Conservation (phyloP, 305 asterid genomes). For the Solanum hybrid region DNA sequence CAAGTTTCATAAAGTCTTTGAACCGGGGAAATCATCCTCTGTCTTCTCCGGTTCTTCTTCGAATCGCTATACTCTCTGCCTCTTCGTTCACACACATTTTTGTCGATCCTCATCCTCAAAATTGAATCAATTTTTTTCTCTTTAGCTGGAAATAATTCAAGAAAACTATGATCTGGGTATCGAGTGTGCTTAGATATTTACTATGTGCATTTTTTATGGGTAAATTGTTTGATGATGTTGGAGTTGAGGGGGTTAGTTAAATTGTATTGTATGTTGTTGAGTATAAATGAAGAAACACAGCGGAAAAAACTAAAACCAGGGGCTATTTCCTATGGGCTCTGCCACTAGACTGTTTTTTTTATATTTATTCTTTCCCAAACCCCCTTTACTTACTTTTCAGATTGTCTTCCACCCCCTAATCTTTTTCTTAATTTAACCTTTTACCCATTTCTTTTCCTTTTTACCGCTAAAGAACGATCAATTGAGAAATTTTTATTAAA, state of each 20-base stretch:
- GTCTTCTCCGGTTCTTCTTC: conserved; percentile 37
- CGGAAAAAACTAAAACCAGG: conserved; percentile 3
- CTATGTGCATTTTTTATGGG: not conserved
- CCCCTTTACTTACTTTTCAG: not conserved
- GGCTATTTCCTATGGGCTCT: conserved; percentile 9
- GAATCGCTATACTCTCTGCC: conserved; percentile 35
- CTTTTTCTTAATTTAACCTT: not conserved
- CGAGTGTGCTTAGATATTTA: not conserved
- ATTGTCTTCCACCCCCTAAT: not conserved
- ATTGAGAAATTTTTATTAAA: not conserved
- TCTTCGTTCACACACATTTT: conserved; percentile 37
- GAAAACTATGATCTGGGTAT: not conserved
- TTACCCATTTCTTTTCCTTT: not conserved
- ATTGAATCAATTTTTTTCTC: not conserved
- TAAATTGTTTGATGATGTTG: not conserved
- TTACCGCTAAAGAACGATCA: not conserved
- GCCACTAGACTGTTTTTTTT: not conserved
- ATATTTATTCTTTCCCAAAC: not conserved
- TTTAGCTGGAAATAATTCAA: not conserved
- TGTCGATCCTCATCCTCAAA: conserved; percentile 55
- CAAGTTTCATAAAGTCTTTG: conserved; percentile 71
- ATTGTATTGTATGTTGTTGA: not conserved
- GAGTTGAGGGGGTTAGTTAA: not conserved
- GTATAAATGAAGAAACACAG: not conserved
- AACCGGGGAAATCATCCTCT: conserved; percentile 18